Conservation (phyloP, 208 protist species). For the Trypanosomatidae sp. region DNA sequence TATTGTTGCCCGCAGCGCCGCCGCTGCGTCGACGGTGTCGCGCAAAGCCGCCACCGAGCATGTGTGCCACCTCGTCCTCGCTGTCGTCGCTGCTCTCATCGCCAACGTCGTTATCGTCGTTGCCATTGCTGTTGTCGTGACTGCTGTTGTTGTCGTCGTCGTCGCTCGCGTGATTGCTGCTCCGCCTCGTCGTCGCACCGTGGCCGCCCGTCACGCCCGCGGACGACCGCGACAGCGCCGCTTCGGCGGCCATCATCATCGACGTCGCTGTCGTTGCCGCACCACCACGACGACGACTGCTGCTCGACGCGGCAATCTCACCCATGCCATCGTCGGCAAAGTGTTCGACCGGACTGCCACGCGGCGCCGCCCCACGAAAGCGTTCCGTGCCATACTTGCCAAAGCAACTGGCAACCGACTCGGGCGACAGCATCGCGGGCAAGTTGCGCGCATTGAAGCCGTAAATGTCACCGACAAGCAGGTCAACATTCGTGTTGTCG, state of each 20-base stretch:
- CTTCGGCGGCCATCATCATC: no score
- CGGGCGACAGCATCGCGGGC: conserved; percentile 70
- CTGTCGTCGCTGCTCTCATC: no score
- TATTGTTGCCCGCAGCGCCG: background rate
- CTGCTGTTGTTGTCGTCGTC: background rate
- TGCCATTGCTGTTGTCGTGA: conserved; percentile 1
- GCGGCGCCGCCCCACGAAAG: conserved; percentile 10
- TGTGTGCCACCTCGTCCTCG: background rate
- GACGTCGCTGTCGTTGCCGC: background rate
- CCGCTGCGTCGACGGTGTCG: background rate
- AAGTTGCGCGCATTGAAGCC: conserved; percentile 89
- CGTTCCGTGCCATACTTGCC: conserved; percentile 77
- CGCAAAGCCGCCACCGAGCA: background rate
- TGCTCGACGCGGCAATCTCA: conserved; percentile 15
- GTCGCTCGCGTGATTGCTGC: background rate
- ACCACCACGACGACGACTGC: background rate
- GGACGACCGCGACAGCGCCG: no score
- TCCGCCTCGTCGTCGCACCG: no score
- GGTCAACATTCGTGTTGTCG: conserved; percentile 91
- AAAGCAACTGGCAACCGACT: conserved; percentile 84
- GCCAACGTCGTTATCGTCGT: background rate
- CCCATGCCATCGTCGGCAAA: conserved; percentile 19
- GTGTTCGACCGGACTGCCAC: conserved; percentile 7
- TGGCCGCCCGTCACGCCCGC: no score
- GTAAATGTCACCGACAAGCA: conserved; percentile 97